Percentiles rank a stretch among this genome's conserved stretches.
phyloP scores from a whole-genome alignment of 2,329 filamentous ascomycete species.

The Phoma herbarum region DNA sequence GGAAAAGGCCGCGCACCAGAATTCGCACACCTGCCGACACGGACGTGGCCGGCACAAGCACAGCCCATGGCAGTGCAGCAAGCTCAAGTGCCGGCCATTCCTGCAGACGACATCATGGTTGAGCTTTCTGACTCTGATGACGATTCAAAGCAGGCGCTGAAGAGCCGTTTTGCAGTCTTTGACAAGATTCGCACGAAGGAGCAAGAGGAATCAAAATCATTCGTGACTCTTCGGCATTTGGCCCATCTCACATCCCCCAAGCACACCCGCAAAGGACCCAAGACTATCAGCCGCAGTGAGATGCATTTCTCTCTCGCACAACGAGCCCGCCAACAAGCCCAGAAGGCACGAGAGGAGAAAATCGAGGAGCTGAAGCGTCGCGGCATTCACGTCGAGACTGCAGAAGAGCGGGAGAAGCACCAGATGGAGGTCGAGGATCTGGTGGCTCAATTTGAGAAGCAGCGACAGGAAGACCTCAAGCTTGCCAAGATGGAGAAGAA shows the following conservation, averaged over 20 bases:
- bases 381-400: conserved; percentile 82
- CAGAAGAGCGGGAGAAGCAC: conserved; percentile 85
- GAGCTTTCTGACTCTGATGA: conserved; percentile 64
- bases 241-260: conserved; percentile 75
- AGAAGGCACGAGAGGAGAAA: conserved; percentile 76
- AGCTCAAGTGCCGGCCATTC: conserved; percentile 21
- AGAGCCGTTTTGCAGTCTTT: conserved; percentile 64
- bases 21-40: conserved; percentile 45
- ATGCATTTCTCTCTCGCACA: conserved; percentile 73
- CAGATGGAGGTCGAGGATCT: conserved; percentile 87
- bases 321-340: conserved; percentile 81
- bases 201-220: conserved; percentile 68
- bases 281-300: conserved; percentile 72
- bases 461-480: conserved; percentile 79
- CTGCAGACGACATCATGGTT: conserved; percentile 30
- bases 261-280: conserved; percentile 53
- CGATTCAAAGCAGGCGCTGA: conserved; percentile 65
- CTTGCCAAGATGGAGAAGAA: conserved; percentile 81
- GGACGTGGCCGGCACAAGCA: conserved; percentile 32
- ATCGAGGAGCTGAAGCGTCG: conserved; percentile 79
- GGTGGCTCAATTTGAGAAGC: conserved; percentile 72
- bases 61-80: conserved; percentile 27
- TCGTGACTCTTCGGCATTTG: conserved; percentile 75
- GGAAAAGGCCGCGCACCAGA: conserved; percentile 67
- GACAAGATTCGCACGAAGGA: conserved; percentile 72